phyloP scores from a whole-genome alignment of 2,329 filamentous ascomycete species.

The Lanzia echinophila region DNA sequence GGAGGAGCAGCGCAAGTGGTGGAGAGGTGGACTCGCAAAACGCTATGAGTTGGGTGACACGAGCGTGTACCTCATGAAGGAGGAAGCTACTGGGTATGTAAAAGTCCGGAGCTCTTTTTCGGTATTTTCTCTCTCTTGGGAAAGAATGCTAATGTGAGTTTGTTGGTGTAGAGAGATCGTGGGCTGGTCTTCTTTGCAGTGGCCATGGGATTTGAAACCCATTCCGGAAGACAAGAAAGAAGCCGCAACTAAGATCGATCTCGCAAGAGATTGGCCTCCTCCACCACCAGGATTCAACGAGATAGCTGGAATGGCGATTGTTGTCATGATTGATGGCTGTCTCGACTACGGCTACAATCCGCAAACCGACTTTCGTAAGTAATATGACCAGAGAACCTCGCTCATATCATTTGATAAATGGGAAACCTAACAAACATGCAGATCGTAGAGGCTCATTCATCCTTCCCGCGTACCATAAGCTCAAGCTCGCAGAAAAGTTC shows the following conservation, averaged over 20 bases:
- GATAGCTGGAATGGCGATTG: not conserved
- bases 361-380: not conserved
- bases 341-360: not conserved
- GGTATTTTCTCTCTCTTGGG: too few relatives aligned
- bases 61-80: too few relatives aligned
- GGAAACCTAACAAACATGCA: not conserved
- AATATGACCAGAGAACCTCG: too few relatives aligned
- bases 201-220: not conserved
- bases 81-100: too few relatives aligned
- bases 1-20: too few relatives aligned
- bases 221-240: not conserved
- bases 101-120: too few relatives aligned
- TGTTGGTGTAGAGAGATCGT: not conserved
- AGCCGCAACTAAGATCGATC: not conserved
- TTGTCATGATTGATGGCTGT: not conserved
- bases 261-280: too few relatives aligned
- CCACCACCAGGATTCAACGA: not conserved
- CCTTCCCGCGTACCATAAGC: not conserved
- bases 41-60: too few relatives aligned
- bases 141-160: too few relatives aligned
- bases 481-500: too few relatives aligned
- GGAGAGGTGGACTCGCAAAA: too few relatives aligned
- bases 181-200: not conserved
- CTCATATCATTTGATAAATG: not conserved
- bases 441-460: not conserved